Base-by-base conservation (phyloP, 139 green algal species). In the Volvox reticuliferus region DNA sequence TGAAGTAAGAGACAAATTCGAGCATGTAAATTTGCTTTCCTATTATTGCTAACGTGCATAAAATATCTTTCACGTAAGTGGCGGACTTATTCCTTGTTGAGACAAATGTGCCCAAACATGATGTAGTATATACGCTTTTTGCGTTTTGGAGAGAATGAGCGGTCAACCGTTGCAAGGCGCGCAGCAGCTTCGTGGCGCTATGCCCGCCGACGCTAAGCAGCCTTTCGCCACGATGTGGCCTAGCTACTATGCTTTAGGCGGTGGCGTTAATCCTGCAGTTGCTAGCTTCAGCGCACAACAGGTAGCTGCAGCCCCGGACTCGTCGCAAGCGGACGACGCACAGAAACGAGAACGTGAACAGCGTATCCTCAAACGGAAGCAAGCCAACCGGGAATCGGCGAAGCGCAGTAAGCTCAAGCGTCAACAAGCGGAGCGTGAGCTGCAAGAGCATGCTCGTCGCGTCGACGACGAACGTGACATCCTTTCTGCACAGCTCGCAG, bases 361-460 rank as follows among this genome's bases (percentile, higher is more conserved):
- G 73, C 71, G 86, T 0, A 63, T 36, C 6, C 30, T 84, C 2
- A 83, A 83, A 62, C 86, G 86, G 9, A 90, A 90, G 20, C 44
- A 77, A 32, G 86, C 86, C 2, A 90, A 90, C 30, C 50, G 86
- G 1, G 86, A 90, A 26, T 84, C 71, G 12, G 86, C 86, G 0
- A 90, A 90, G 73, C 86, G 86, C 20, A 90, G 86, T 30, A 90
- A 90, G 50, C 71, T 77, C 0, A 90, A 83, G 32, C 86, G 86
- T 13, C 44, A 90, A 26, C 86, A 90, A 33, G 86, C 86, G 19
- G 86, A 90, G n/a, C 71, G 86, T 12, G 86, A 83, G 30, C 73
- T 90, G 44, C 71, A 90, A 21, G 86, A 90, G 9, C 71, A 90
- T 20, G 71, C 86, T 1, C n/a, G 73, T n/a, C 73, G 71, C 1